These are phyloP conservation scores for Pistacia integerrima DNA, from an alignment of 345 rosid genomes.

Conservation along the genomic window DNA sequence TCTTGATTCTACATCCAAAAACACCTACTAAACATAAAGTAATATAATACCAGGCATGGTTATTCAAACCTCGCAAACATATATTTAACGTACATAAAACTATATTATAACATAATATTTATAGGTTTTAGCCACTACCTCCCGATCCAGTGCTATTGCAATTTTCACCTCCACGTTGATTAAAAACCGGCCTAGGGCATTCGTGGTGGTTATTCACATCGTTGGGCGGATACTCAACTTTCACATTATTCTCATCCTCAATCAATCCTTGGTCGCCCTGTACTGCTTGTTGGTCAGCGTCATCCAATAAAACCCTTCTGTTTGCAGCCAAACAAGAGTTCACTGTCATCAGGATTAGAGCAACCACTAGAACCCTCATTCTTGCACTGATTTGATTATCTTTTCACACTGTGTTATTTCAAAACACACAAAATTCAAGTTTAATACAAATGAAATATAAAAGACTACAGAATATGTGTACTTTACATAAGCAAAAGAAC, in stretches of 20 bases:
- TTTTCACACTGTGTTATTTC: background rate
- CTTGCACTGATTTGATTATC: conserved; percentile 6
- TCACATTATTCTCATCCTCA: background rate
- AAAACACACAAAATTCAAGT: background rate
- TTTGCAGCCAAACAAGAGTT: conserved; percentile 26
- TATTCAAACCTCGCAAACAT: conserved; percentile 3
- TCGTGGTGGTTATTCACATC: conserved; percentile 29
- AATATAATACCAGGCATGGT: background rate
- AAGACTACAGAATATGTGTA: background rate
- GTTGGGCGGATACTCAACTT: conserved; percentile 3
- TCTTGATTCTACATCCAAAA: too few relatives aligned
- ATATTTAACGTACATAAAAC: too few relatives aligned
- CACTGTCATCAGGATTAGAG: conserved; percentile 24
- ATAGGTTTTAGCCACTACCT: conserved; percentile 4
- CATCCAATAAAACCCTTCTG: conserved; percentile 2
- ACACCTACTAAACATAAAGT: too few relatives aligned
- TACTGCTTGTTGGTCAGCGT: background rate
- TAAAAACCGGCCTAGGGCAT: conserved; percentile 27
- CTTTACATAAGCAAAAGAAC: background rate
- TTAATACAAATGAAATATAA: too few relatives aligned
- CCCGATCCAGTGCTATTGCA: conserved; percentile 12
- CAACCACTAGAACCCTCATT: conserved; percentile 29
- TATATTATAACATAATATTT: background rate
- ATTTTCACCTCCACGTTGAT: background rate
- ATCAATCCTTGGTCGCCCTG: background rate